phyloP scores from a whole-genome alignment of 2,329 filamentous ascomycete species.

The Fusarium sulawesiense region DNA sequence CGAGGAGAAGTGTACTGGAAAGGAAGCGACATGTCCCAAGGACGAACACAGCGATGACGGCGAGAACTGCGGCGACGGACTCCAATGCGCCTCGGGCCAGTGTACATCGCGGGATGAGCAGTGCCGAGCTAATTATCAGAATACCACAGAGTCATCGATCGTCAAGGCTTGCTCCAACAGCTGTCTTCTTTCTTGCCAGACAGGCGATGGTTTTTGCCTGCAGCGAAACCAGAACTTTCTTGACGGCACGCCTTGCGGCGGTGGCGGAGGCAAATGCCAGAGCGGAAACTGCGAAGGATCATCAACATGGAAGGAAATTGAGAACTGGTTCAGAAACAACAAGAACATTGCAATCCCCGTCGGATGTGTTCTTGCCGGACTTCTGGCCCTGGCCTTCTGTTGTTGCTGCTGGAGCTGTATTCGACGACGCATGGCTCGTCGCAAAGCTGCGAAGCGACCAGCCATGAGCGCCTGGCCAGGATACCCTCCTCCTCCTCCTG shows the following conservation, averaged over 20 bases:
- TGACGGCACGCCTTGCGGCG: slow-evolving; percentile 88
- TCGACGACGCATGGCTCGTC: slow-evolving; percentile 42
- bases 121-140: slow-evolving; percentile 86
- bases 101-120: slow-evolving; percentile 93
- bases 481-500: slow-evolving; percentile 20
- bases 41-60: slow-evolving; percentile 79
- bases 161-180: slow-evolving; percentile 78
- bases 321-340: slow-evolving; percentile 80
- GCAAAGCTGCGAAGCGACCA: slow-evolving; percentile 43
- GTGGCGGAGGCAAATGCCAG: slow-evolving; percentile 79
- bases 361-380: slow-evolving; percentile 74
- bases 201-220: slow-evolving; percentile 77
- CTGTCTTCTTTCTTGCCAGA: slow-evolving; percentile 82
- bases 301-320: slow-evolving; percentile 76
- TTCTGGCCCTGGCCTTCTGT: slow-evolving; percentile 76
- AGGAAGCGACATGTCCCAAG: slow-evolving; percentile 75
- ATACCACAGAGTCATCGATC: slow-evolving; percentile 76
- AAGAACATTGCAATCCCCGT: slow-evolving; percentile 86
- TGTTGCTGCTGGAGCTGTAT: slow-evolving; percentile 71
- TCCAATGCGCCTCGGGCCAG: slow-evolving; percentile 90
- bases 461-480: slow-evolving; percentile 45
- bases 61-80: slow-evolving; percentile 73
- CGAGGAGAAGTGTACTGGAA: slow-evolving; percentile 83
- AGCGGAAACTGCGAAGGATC: slow-evolving; percentile 83
- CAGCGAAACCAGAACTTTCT: slow-evolving; percentile 90